A percentile compares a stretch with the other conserved stretches of the same genome.
These are phyloP conservation scores for Cornus florida DNA, from an alignment of 148 eudicot genomes.

Conservation along the genomic window DNA sequence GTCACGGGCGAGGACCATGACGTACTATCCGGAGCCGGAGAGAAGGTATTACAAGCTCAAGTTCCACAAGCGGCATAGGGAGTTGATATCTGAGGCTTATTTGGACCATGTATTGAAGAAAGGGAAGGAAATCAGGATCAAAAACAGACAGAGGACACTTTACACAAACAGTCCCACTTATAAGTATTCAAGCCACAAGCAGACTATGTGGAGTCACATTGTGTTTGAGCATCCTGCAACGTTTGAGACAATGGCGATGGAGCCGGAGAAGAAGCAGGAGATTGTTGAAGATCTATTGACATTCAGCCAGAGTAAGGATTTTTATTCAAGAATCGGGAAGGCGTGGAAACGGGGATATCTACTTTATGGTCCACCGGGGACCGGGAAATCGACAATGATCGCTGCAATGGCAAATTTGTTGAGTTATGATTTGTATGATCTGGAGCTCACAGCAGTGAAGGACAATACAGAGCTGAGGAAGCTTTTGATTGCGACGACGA, in stretches of 20 bases:
- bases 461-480: constrained; percentile 48
- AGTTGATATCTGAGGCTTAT: constrained; percentile 34
- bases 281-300: constrained; percentile 52
- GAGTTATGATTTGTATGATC: constrained; percentile 44
- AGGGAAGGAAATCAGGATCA: constrained; percentile 32
- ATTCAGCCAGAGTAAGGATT: constrained; percentile 49
- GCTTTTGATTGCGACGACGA: constrained; percentile 45
- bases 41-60: constrained; percentile 28
- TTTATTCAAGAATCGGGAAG: constrained; percentile 47
- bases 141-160: constrained; percentile 44
- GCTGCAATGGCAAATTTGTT: constrained; percentile 59
- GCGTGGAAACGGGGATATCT: constrained; percentile 63
- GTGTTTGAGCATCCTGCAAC: constrained; percentile 59
- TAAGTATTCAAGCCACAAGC: neutral
- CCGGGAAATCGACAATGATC: constrained; percentile 58
- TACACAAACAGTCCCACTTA: constrained; percentile 32
- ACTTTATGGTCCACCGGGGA: constrained; percentile 52
- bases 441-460: constrained; percentile 49
- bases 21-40: constrained; percentile 24
- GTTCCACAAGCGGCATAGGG: constrained; percentile 38
- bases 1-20: neutral
- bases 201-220: constrained; percentile 41
- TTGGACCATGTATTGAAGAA: constrained; percentile 40
- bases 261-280: constrained; percentile 43
- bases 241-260: constrained; percentile 51